phyloP scores from a whole-genome alignment of 2,329 filamentous ascomycete genomes.

The Aspergillus proliferans region DNA sequence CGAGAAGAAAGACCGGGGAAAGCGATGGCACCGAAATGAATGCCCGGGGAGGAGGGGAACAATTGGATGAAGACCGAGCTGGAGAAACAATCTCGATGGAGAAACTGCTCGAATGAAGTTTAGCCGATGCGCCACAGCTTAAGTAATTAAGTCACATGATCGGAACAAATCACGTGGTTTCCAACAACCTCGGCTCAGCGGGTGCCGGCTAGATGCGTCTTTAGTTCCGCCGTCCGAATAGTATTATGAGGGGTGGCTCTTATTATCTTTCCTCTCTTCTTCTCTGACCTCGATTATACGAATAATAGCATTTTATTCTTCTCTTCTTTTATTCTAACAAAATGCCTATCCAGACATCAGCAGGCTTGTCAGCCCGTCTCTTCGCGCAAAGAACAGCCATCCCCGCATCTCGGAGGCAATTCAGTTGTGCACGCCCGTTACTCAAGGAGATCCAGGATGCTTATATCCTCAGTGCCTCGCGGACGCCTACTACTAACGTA shows the following conservation, averaged over 20 bases:
- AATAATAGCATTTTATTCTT: not conserved
- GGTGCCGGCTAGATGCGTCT: slow-evolving; percentile 21
- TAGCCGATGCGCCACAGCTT: not conserved
- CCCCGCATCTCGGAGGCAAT: slow-evolving; percentile 45
- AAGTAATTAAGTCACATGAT: slow-evolving; percentile 10
- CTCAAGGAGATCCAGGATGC: slow-evolving; percentile 74
- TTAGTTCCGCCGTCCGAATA: slow-evolving; percentile 9
- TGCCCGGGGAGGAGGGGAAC: too few species aligned
- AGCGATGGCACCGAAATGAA: too few species aligned
- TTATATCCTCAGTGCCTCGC: slow-evolving; percentile 84
- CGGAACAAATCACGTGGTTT: not conserved
- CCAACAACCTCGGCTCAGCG: slow-evolving; percentile 22
- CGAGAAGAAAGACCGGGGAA: too few species aligned
- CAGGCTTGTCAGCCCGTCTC: slow-evolving; percentile 21
- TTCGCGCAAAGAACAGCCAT: slow-evolving; percentile 21
- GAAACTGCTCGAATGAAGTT: slow-evolving; percentile 6
- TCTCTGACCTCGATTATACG: not conserved
- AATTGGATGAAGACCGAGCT: not conserved
- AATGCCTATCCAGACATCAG: slow-evolving; percentile 21
- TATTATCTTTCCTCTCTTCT: slow-evolving; percentile 1
- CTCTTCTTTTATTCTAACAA: not conserved
- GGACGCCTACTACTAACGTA: slow-evolving; percentile 87
- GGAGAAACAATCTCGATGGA: slow-evolving; percentile 13
- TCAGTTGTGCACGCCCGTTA: slow-evolving; percentile 45
- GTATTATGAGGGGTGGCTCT: not conserved